Evolutionary conservation across 176 grass and related monocot genomes (phyloP), one percentile per base, ranked within the genome.

Genomic region (Zoysia pacifica): DNA sequence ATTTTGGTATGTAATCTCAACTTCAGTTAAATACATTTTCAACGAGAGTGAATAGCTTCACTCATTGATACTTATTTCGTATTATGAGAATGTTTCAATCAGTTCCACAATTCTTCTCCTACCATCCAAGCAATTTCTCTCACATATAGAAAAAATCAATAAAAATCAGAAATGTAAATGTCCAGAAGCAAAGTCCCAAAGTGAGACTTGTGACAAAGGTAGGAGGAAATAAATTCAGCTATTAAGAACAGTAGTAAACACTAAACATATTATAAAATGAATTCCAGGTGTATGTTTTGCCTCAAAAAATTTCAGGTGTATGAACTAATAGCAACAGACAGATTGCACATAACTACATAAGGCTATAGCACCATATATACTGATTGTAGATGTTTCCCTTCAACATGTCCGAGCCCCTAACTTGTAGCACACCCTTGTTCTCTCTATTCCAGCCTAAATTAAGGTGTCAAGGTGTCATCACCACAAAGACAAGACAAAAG

Each of bases 371-470:
- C 42, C 56, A 2, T 54, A 42, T 53, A 41, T 28, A 62, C 15
- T 62, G 62, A 49, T 65, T 54, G 11, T 56, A 15, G 8, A 54
- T 36, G 48, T 3, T 36, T 74, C n/a, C 54, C 48, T 66, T 82
- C 3, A 6, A 66, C 39, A 74, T 65, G 59, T 52, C 18, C 16
- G 43, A 63, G 6, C 8, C 19, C 47, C 38, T 71, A 68, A 28
- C 18, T 28, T 42, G 51, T 11, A 82, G 7, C 7, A 73, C 5
- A 38, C 1, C 6, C 13, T 41, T 64, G 19, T n/a, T 50, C 19
- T 77, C 75, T 61, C 16, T 67, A n/a, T 45, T 72, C 37, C 46
- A 56, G 42, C 49, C 48, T 48, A 77, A 48, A 70, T 38, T 63
- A n/a, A 53, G 69, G 39, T 75, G 46, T 46, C 66, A 55, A 53